Base-by-base conservation (phyloP, 768 basidiomycete species). In the Chlorophyllum brunneum region DNA sequence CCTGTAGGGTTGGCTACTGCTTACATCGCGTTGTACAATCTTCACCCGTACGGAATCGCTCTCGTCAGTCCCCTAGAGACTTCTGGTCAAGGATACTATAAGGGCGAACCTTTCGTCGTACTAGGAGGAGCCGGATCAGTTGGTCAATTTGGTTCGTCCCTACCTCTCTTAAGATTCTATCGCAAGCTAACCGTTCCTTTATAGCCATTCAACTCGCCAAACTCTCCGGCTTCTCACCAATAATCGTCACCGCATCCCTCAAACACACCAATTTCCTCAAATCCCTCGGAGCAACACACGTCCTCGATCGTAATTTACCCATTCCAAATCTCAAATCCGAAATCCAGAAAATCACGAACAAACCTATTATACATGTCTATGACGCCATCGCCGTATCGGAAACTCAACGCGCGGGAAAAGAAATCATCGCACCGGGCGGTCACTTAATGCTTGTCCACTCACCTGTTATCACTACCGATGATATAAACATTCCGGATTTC, bases 1-100 rank as follows among this genome's bases (percentile, higher is more conserved):
- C 75, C 77, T 2, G 61, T 73, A 9, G 70, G 59, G 0, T 54
- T 76, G 6, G 65, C 67, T 4, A 71, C 74, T 2, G 74, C 73
- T 2, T 68, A 63, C 5, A 40, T 65, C 2, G 73, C 66, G 0
- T 58, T 77, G 15, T 77, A 70, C 62, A 57, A 59, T 26, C 7
- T 2, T 2, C 54, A 51, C 24, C 57, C 60, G 1, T 36, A 58
- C 20, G 70, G 70, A 10, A 38, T 60, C 0, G 64, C 55, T 0
- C 58, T 69, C 15, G 45, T 51, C 5, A 48, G 63, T n/a, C 68
- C 68, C 1, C 63, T 65, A 53, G 58, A 60, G 5, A 18, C 59
- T 5, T 43, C 20, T 1, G 65, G 64, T 6, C 44, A 45, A 16
- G 64, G 64, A 8, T 65, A 66, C 46, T 68, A 70, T 54, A 55